phyloP scores from a whole-genome alignment of 2,329 filamentous ascomycete genomes.

The Aureobasidium vineae region DNA sequence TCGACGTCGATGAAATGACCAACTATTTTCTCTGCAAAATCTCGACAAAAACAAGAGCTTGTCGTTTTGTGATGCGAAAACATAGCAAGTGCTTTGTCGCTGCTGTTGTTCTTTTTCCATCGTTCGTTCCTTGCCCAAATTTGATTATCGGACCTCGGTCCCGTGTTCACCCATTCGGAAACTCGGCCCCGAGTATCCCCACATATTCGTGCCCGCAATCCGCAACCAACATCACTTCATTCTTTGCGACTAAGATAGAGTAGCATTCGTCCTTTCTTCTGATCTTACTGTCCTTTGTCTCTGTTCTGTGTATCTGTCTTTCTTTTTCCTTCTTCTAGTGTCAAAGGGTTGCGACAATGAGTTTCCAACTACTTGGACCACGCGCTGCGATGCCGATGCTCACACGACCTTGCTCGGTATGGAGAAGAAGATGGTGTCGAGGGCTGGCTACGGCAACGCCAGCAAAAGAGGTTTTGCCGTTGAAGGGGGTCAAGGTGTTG shows the following conservation, averaged over 20 bases:
- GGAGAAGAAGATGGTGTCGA: too few species aligned
- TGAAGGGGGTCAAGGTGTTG: constrained; percentile 83
- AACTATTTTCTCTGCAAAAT: background rate
- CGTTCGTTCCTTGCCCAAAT: background rate
- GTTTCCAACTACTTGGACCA: too few species aligned
- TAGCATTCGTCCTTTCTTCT: background rate
- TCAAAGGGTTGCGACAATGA: too few species aligned
- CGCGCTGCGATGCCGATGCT: background rate
- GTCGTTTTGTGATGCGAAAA: too few species aligned
- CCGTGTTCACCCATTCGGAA: background rate
- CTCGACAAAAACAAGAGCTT: too few species aligned
- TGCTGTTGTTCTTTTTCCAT: too few species aligned
- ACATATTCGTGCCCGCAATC: background rate
- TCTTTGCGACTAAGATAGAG: too few species aligned
- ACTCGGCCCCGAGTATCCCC: constrained; percentile 17
- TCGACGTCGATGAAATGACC: background rate
- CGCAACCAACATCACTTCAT: too few species aligned
- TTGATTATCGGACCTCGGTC: constrained; percentile 7
- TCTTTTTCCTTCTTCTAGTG: too few species aligned
- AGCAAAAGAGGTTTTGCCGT: constrained; percentile 54
- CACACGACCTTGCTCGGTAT: too few species aligned
- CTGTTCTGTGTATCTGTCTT: too few species aligned
- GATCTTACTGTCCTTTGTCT: background rate
- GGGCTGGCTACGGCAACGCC: constrained; percentile 27
- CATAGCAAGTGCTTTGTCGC: too few species aligned